Conservation (phyloP, 257 asterid genomes). For the Nicotiana sylvestris region DNA sequence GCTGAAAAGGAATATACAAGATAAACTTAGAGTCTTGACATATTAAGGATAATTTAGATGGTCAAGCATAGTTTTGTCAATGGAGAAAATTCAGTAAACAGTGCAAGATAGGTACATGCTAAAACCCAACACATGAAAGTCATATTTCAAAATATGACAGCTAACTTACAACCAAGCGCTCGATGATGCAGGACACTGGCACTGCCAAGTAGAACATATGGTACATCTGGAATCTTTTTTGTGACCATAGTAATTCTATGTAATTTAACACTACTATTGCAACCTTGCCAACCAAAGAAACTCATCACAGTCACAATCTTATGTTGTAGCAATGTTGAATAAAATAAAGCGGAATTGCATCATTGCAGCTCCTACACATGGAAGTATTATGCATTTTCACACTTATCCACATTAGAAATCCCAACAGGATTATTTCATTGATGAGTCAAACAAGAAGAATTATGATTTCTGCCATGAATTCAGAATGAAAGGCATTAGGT, state of each 20-base stretch:
- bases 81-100: neutral
- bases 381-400: neutral
- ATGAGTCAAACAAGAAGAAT: neutral
- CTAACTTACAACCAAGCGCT: slow-evolving; percentile 1
- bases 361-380: neutral
- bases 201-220: neutral
- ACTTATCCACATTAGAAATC: neutral
- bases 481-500: neutral
- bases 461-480: neutral
- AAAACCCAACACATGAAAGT: neutral
- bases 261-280: neutral
- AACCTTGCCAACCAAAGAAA: slow-evolving; percentile 1
- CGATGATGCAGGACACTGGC: neutral
- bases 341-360: neutral
- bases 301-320: neutral
- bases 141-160: neutral
- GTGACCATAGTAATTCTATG: neutral
- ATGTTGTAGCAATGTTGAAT: neutral
- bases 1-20: neutral
- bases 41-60: neutral
- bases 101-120: neutral
- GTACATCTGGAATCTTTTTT: neutral
- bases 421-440: neutral
- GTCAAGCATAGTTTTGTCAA: neutral
- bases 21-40: neutral